phyloP scores from a whole-genome alignment of 1,284 basidiomycete species.

The Tilletia horrida region DNA sequence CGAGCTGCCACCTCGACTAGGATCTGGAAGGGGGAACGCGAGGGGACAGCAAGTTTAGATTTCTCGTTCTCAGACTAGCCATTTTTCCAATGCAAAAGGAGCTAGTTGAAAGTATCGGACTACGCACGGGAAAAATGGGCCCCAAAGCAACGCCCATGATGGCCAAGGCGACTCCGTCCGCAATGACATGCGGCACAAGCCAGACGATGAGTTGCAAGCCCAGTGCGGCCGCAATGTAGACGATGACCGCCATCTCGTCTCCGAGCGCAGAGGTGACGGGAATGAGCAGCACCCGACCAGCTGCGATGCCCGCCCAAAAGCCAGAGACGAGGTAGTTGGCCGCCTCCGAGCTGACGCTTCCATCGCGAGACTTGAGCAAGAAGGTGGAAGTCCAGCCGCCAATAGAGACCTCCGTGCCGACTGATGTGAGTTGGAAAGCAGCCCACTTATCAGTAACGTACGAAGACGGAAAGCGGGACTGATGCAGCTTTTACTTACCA shows the following conservation, averaged over 20 bases:
- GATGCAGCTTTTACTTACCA: not conserved
- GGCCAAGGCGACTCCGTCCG: conserved; percentile 35
- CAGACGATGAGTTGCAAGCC: conserved; percentile 36
- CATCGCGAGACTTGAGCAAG: conserved; percentile 19
- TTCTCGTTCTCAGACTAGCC: no score
- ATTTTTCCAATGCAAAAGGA: not conserved
- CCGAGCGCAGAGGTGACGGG: conserved; percentile 33
- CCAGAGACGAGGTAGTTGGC: conserved; percentile 37
- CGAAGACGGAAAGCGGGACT: not conserved
- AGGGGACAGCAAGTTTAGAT: no score
- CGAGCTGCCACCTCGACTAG: conserved; percentile 28
- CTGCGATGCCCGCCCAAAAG: conserved; percentile 40
- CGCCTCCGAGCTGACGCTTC: conserved; percentile 19
- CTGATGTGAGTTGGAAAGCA: conserved; percentile 10
- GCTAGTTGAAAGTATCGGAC: not conserved
- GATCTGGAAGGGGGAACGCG: conserved; percentile 11
- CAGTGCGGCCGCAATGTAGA: conserved; percentile 34
- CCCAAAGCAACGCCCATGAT: conserved; percentile 36
- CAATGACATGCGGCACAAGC: conserved; percentile 36
- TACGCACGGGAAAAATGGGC: conserved; percentile 29
- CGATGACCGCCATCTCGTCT: conserved; percentile 30
- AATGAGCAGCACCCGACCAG: conserved; percentile 36
- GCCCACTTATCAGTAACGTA: no score
- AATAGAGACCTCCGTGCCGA: conserved; percentile 40
- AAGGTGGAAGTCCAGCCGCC: conserved; percentile 37